Evolutionary conservation across 2,329 filamentous ascomycete species (phyloP), one percentile per base, ranked within the genome.

Genomic region (Mycosphaerelloides madeirae): DNA sequence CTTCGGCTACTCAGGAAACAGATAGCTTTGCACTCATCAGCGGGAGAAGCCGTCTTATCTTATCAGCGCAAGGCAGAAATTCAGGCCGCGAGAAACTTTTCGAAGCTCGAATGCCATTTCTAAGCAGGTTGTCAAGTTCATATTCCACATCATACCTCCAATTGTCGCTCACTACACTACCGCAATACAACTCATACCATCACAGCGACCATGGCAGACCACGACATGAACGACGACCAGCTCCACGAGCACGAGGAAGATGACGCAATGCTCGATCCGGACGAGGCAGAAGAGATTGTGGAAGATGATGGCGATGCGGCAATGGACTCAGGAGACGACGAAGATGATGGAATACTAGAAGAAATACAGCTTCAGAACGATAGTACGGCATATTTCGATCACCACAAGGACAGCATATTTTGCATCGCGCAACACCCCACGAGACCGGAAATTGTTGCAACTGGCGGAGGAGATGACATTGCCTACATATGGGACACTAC

Each of bases 381-480:
- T 75, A 94, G 88, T 54, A 76, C 84, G 55, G 91, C 88, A 48
- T 91, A 95, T 73, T 96, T 97, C 63, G 93, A 97, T 72, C 68
- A 71, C 29, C 88, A 96, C 72, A 85, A 82, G 57, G 89, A 96
- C 76, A 90, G 85, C 49, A 85, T 98, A 61, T 98, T 96, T 73
- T 82, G 87, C 68, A 93, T 98, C 65, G 88, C 91, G 14, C 88
- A 95, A 65, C 93, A 98, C 65, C 93, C 93, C 3, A 73, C 81
- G 6, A 77, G 85, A 62, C 80, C 84, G 5, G 76, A 82, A 15
- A 81, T 97, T 48, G 75, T 97, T 48, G 85, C 90, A 3, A 95
- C 93, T 0, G 93, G 93, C 49, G 93, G 90, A 53, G 84, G 83
- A 29, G 84, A 87, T 59, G 93, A 95, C 48, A 83, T 84, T 15